Evolutionary conservation across 73 alveolate genomes (phyloP).

Genomic region (Paramecium sonneborni): DNA sequence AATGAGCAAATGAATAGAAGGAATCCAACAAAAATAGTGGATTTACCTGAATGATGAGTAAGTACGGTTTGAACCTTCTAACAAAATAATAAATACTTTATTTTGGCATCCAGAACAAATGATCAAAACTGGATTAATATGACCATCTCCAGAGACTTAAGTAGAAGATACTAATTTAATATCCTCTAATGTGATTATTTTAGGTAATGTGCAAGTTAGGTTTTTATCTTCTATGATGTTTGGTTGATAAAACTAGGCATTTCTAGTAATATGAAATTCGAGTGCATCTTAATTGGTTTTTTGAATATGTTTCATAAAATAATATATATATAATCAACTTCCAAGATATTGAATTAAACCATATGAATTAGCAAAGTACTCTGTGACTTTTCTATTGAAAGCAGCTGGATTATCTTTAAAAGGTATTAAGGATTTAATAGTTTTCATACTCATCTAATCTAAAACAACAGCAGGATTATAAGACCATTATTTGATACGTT

Average conservation of each 20-base stretch:
- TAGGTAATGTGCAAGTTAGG: background rate
- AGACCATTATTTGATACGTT: conserved; percentile 65
- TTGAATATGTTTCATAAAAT: background rate
- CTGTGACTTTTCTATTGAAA: conserved; percentile 57
- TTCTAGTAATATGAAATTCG: background rate
- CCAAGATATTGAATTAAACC: conserved; percentile 32
- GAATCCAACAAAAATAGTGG: background rate
- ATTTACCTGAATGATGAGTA: background rate
- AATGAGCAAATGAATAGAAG: background rate
- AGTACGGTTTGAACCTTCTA: background rate
- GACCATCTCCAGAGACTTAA: conserved; percentile 1
- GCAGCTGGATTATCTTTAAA: conserved; percentile 63
- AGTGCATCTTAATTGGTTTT: background rate
- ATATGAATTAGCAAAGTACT: conserved; percentile 45
- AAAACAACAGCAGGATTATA: conserved; percentile 62
- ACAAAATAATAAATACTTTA: background rate
- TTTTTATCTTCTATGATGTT: background rate
- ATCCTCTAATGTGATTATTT: background rate
- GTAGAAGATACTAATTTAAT: conserved; percentile 24
- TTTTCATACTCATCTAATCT: conserved; percentile 32
- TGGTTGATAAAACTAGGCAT: background rate
- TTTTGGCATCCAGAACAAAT: background rate
- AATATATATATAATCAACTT: conserved; percentile 19
- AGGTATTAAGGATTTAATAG: background rate
- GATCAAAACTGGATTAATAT: background rate